Evolutionary conservation across 2,329 filamentous ascomycete species (phyloP).

Genomic region (Fusarium bulbicola): DNA sequence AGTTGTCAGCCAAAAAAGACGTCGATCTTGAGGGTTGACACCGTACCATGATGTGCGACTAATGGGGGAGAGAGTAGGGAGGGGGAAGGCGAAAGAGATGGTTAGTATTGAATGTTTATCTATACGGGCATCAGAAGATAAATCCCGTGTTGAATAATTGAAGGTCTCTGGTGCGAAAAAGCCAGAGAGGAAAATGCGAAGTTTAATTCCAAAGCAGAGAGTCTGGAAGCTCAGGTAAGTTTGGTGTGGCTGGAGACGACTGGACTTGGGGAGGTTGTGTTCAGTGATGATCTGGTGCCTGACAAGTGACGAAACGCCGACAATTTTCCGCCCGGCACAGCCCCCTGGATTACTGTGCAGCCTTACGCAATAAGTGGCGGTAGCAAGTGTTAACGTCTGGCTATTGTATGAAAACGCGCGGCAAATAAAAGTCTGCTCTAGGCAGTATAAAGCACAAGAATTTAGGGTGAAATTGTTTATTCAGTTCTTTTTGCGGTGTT

Average conservation of each 20-base stretch:
- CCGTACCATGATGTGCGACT: slow-evolving; percentile 48
- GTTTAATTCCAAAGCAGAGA: slow-evolving; percentile 32
- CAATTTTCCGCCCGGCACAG: slow-evolving; percentile 49
- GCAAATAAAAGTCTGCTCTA: slow-evolving; percentile 17
- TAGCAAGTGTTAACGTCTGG: slow-evolving; percentile 7
- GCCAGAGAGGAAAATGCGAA: slow-evolving; percentile 33
- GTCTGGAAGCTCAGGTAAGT: slow-evolving; percentile 36
- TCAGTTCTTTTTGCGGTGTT: neutral
- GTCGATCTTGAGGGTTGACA: slow-evolving; percentile 15
- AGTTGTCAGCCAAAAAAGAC: slow-evolving; percentile 24
- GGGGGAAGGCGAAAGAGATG: slow-evolving; percentile 26
- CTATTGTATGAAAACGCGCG: slow-evolving; percentile 22
- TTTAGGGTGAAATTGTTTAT: neutral
- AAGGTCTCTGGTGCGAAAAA: slow-evolving; percentile 14
- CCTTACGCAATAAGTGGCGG: slow-evolving; percentile 40
- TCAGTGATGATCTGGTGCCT: slow-evolving; percentile 47
- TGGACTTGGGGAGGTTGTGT: slow-evolving; percentile 28
- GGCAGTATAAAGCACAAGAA: neutral
- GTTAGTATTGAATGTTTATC: slow-evolving; percentile 23
- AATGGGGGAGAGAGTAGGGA: slow-evolving; percentile 23
- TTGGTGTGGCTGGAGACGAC: slow-evolving; percentile 43
- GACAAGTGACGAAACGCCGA: slow-evolving; percentile 49
- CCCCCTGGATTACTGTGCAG: slow-evolving; percentile 42
- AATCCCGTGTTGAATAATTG: slow-evolving; percentile 14
- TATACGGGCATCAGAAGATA: slow-evolving; percentile 41